Evolutionary conservation across 257 asterid genomes (phyloP).

Genomic region (Fraxinus excelsior): DNA sequence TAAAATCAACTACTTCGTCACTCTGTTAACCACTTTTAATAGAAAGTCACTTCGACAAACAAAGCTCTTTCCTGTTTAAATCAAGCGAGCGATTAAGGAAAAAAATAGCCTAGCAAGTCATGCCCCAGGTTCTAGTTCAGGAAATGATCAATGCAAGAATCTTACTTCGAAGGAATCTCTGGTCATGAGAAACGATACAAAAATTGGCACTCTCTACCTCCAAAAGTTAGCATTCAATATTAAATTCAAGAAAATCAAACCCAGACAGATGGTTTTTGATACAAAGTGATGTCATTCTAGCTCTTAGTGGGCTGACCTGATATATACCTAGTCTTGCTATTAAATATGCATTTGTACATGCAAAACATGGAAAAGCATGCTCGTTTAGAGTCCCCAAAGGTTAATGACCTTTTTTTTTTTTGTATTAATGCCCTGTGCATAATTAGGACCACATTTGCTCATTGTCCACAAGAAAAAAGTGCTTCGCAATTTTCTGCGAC

Average conservation of each 20-base stretch:
- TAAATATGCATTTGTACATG: neutral
- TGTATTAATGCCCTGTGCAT: neutral
- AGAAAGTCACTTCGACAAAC: neutral
- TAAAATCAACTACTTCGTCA: neutral
- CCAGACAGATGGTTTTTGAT: neutral
- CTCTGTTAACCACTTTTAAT: neutral
- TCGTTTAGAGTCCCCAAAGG: too few relatives aligned
- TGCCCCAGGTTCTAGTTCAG: too few relatives aligned
- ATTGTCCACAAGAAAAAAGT: neutral
- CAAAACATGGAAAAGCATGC: too few relatives aligned
- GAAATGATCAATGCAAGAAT: too few relatives aligned
- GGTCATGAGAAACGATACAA: neutral
- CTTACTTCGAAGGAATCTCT: too few relatives aligned
- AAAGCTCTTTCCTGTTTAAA: too few relatives aligned
- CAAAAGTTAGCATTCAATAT: neutral
- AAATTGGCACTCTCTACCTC: neutral
- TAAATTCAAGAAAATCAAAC: neutral
- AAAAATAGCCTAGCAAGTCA: too few relatives aligned
- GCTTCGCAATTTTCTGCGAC: neutral
- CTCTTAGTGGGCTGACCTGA: constrained; percentile 37
- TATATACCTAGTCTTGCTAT: constrained; percentile 28
- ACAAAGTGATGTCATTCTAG: constrained; percentile 12
- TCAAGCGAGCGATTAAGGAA: too few relatives aligned
- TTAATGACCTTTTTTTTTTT: neutral
- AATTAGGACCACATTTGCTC: constrained; percentile 25